Conservation (phyloP, 768 basidiomycete species). For the Pulveroboletus sp. region DNA sequence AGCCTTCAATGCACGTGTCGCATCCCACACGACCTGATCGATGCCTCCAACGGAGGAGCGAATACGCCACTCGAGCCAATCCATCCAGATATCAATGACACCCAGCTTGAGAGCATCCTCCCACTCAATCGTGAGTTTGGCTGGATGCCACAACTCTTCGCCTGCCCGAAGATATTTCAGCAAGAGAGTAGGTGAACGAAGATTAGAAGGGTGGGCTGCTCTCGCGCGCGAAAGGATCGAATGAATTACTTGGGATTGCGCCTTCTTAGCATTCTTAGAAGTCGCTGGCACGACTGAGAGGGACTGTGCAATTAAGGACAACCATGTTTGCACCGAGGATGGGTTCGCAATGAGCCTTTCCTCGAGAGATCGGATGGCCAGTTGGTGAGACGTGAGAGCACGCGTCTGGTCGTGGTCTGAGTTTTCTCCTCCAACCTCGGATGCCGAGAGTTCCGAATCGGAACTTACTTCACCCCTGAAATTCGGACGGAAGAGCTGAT, state of each 20-base stretch:
- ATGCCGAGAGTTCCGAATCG: conserved; percentile 35
- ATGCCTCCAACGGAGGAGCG: conserved; percentile 44
- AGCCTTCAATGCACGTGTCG: conserved; percentile 40
- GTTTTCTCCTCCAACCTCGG: conserved; percentile 28
- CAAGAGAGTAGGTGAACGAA: conserved; percentile 45
- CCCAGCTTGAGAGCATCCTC: conserved; percentile 53
- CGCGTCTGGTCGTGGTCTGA: conserved; percentile 34
- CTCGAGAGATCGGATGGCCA: conserved; percentile 55
- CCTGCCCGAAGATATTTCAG: conserved; percentile 66
- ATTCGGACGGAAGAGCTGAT: conserved; percentile 52
- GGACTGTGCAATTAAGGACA: conserved; percentile 57
- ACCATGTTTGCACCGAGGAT: conserved; percentile 54
- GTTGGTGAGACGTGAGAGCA: conserved; percentile 51
- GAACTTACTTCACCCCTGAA: conserved; percentile 25
- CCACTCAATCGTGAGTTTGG: conserved; percentile 61
- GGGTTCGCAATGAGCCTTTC: conserved; percentile 47
- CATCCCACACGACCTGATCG: conserved; percentile 50
- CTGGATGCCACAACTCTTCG: conserved; percentile 63
- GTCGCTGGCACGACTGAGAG: conserved; percentile 55
- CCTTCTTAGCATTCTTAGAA: conserved; percentile 65
- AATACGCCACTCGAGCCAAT: conserved; percentile 77
- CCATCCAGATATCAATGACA: conserved; percentile 62
- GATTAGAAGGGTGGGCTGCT: conserved; percentile 47
- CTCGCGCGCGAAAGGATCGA: conserved; percentile 66
- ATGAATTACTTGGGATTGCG: conserved; percentile 65